Evolutionary conservation across 1,284 basidiomycete genomes (phyloP), one percentile per base, ranked within the genome.

Genomic region (Sanguinoderma infundibulare): DNA sequence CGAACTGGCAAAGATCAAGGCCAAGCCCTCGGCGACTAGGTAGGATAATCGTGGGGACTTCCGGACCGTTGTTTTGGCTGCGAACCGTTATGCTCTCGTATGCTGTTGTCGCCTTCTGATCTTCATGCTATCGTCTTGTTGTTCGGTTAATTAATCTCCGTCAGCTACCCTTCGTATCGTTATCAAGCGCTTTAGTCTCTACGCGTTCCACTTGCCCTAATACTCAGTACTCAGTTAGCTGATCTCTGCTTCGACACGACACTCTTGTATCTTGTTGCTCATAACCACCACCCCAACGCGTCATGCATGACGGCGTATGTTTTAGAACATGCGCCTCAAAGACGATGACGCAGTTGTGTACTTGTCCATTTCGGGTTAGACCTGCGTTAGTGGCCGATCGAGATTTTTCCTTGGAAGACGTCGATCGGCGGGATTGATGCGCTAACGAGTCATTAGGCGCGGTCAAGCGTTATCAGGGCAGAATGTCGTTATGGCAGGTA

Each of bases 1-100:
- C 20, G 81, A 83, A 62, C 72, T 86, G 4, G 81, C 83, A 0
- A 73, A 72, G 36, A 63, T 81, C 40, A 71, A 70, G 63, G 60
- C 55, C 24, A 20, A 60, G 3, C 55, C 52, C 7, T 54, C 56
- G 17, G 60, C 57, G 9, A 53, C 39, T 24, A 36, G 22, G 34
- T 51, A 51, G 49, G 32, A 49, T 20, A 1, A 14, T 32, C n/a
- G 30, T 17, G 7, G n/a, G 46, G 26, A 32, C 28, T 17, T 49
- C 20, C 30, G 46, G 46, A 49, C 30, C 46, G 46, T 32, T 5
- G 17, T 32, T 32, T 12, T 24, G 1, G 26, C 28, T 17, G 20
- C 22, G 17, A 15, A n/a, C 9, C 24, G 5, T 22, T 46, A 46
- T 46, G 42, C 24, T 46, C 14, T 17, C 42, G 22, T 42, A 42